Base-by-base conservation (phyloP, 108 stramenopile species). In the Cyclostephanos tholiformis region DNA sequence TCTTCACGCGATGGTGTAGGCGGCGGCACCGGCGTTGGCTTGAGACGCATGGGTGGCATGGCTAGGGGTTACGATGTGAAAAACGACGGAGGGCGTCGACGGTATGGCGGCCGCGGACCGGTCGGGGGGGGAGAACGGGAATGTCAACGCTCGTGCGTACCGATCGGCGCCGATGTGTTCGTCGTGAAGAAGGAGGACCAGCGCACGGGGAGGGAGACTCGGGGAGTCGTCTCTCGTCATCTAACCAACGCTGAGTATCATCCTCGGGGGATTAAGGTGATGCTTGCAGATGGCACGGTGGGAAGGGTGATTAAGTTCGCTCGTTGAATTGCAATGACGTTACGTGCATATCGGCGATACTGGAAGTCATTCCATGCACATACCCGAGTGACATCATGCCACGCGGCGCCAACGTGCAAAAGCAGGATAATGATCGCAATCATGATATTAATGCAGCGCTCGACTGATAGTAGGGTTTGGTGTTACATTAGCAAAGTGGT, bases 191-290 rank as follows among this genome's bases (percentile, higher is more conserved):
- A 73, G 52, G 43, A 65, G 25, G 50, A 73, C 26, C 72, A 73
- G 64, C 63, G 63, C 52, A 51, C 65, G 29, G 72, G 72, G 20
- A 30, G 48, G 20, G 63, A 73, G 53, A 73, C 72, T 1, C 23
- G 20, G 25, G 72, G 72, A 10, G 26, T 26, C n/a, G 72, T 73
- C 7, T 65, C 65, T 6, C 52, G 72, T 41, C 38, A 51, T 20
- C 56, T 73, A 0, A 73, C 72, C 25, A 73, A 66, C 48, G 23
- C 48, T 11, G 29, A 6, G 13, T 73, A 65, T 51, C 72, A 73
- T 65, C 72, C 72, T 8, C 19, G 72, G 44, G 72, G 72, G 35
- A 73, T 73, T 22, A 73, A 73, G 39, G 72, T 73, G 9, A 73
- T 73, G 72, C 46, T 73, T 14, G 30, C 35, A 14, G 38, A 57